Evolutionary conservation across 345 rosid species (phyloP).

Genomic region (Rhodamnia argentea): DNA sequence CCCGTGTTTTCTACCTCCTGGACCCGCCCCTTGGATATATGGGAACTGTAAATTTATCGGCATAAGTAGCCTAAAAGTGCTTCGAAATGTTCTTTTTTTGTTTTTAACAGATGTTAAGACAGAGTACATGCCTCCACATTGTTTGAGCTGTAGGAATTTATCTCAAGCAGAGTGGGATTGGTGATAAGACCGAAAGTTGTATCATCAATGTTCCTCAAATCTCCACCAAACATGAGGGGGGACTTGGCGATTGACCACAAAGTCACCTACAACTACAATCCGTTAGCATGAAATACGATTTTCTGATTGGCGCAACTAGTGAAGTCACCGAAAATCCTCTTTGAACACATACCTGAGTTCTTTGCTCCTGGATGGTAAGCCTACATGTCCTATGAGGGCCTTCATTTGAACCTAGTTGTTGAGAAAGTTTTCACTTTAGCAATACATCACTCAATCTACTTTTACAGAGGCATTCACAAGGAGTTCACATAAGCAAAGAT

Average conservation of each 20-base stretch:
- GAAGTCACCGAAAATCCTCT: background rate
- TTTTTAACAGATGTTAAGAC: background rate
- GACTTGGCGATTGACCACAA: constrained; percentile 92
- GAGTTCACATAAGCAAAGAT: background rate
- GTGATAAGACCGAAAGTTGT: constrained; percentile 55
- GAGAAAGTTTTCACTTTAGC: background rate
- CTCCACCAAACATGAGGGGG: constrained; percentile 95
- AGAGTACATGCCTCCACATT: constrained; percentile 45
- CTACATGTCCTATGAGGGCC: constrained; percentile 75
- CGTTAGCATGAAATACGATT: background rate
- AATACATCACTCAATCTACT: background rate
- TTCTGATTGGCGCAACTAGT: background rate
- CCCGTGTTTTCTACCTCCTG: background rate
- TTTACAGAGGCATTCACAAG: background rate
- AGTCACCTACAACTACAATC: constrained; percentile 50
- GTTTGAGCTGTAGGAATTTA: constrained; percentile 59
- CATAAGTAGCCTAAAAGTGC: background rate
- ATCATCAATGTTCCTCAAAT: constrained; percentile 59
- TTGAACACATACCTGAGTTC: constrained; percentile 51
- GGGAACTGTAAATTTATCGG: constrained; percentile 11
- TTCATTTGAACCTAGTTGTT: constrained; percentile 38
- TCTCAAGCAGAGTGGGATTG: constrained; percentile 58
- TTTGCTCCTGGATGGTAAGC: constrained; percentile 57
- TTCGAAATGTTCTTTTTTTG: background rate
- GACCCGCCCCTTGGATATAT: constrained; percentile 2